Conservation (phyloP, 768 basidiomycete genomes). For the Lentinula guzmanii region DNA sequence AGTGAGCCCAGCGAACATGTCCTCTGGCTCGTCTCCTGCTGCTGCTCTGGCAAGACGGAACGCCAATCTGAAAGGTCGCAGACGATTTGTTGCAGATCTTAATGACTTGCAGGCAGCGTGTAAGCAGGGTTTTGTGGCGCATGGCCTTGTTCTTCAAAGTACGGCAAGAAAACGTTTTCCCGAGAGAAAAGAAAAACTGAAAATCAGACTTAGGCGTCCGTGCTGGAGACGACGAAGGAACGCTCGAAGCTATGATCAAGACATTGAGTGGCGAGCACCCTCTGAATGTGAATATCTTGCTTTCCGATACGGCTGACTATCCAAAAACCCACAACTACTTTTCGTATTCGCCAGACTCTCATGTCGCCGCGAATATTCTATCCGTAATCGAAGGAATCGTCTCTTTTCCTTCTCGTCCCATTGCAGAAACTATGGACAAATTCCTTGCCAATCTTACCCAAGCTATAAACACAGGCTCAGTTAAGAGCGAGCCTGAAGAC, state of each 20-base stretch:
- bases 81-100: constrained; percentile 54
- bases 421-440: constrained; percentile 39
- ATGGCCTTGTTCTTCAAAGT: constrained; percentile 38
- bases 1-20: not conserved
- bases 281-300: constrained; percentile 35
- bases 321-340: constrained; percentile 53
- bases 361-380: constrained; percentile 33
- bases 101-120: constrained; percentile 34
- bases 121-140: constrained; percentile 25
- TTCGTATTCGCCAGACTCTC: constrained; percentile 44
- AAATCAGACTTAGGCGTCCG: constrained; percentile 31
- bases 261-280: constrained; percentile 27
- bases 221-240: constrained; percentile 58
- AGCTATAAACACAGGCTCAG: constrained; percentile 10
- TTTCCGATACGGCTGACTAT: constrained; percentile 64
- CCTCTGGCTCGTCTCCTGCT: not conserved
- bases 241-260: constrained; percentile 44
- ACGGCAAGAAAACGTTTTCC: constrained; percentile 11
- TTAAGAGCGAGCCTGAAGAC: constrained; percentile 14
- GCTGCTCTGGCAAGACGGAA: constrained; percentile 23
- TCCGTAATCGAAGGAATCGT: constrained; percentile 40
- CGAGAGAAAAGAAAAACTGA: not conserved
- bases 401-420: constrained; percentile 30
- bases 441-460: constrained; percentile 31
- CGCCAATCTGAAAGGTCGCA: constrained; percentile 47